Percentiles rank a stretch among this genome's conserved stretches.
Evolutionary conservation across 306 rosid genomes (phyloP).

Genomic region (Cicer bijugum): DNA sequence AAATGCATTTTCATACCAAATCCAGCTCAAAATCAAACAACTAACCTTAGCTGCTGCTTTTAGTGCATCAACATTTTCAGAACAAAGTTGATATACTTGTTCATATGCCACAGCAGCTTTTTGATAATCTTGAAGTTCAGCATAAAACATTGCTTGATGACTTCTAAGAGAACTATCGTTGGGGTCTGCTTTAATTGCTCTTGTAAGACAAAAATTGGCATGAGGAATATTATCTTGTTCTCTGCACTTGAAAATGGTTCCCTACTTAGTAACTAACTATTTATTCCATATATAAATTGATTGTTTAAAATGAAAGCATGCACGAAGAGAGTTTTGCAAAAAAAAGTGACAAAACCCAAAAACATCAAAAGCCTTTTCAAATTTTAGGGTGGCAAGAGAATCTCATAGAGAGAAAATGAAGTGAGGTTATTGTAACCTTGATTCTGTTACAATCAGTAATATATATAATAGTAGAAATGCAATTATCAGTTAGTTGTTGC

Average conservation of each 20-base stretch:
- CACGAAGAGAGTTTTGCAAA: neutral
- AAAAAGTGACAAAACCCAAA: neutral
- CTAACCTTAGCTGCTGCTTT: conserved; percentile 69
- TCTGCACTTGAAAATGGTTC: conserved; percentile 50
- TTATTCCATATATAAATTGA: conserved; percentile 30
- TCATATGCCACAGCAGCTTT: conserved; percentile 80
- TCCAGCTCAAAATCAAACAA: conserved; percentile 36
- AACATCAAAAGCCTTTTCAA: neutral
- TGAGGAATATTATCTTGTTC: conserved; percentile 65
- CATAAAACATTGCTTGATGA: conserved; percentile 69
- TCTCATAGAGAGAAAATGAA: neutral
- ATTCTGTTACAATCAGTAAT: no score
- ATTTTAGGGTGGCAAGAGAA: neutral
- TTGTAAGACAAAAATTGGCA: conserved; percentile 75
- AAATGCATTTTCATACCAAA: conserved; percentile 36
- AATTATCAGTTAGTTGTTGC: neutral
- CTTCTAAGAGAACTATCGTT: conserved; percentile 56
- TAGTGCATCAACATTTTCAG: conserved; percentile 75
- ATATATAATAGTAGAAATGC: neutral
- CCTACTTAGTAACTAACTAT: conserved; percentile 31
- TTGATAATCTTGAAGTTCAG: conserved; percentile 71
- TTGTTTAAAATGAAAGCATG: conserved; percentile 20
- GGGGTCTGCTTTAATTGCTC: conserved; percentile 86
- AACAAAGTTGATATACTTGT: conserved; percentile 63
- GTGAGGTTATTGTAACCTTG: neutral